Percentiles rank a stretch among this genome's conserved stretches.
Conservation (phyloP, 352 stramenopile genomes). For the Aphanomyces cochlioides region DNA sequence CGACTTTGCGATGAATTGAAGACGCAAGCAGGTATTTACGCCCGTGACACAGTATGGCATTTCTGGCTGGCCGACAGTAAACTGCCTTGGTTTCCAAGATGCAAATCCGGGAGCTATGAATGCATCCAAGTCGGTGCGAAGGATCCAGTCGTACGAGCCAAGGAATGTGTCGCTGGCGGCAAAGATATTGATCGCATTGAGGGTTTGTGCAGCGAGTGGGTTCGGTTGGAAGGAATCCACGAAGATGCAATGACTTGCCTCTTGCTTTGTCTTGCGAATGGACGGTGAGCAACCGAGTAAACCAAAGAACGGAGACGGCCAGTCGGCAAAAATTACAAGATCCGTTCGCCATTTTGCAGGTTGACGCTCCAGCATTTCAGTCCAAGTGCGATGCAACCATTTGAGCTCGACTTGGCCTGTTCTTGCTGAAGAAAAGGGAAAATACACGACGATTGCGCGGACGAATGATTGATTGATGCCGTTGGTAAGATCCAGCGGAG, state of each 20-base stretch:
- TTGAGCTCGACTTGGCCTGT: not conserved
- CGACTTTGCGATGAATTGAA: not conserved
- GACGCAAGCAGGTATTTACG: not conserved
- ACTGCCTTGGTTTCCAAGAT: not conserved
- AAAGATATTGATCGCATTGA: not conserved
- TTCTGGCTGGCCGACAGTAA: slow-evolving; percentile 10
- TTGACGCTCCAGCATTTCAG: not conserved
- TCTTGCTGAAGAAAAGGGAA: not conserved
- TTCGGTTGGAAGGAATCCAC: not conserved
- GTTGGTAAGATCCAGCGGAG: not conserved
- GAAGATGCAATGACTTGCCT: slow-evolving; percentile 22
- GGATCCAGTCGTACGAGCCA: slow-evolving; percentile 4
- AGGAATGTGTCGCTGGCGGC: not conserved
- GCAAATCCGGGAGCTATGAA: slow-evolving; percentile 14
- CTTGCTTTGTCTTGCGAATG: not conserved
- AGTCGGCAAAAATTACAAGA: slow-evolving; percentile 12
- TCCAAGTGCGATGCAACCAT: slow-evolving; percentile 22
- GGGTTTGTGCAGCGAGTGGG: too few relatives aligned
- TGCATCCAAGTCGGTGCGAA: slow-evolving; percentile 24
- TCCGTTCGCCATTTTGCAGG: slow-evolving; percentile 18
- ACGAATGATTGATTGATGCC: not conserved
- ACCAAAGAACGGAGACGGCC: not conserved
- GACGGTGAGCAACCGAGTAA: not conserved
- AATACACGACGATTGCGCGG: slow-evolving; percentile 12
- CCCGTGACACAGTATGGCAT: not conserved